Base-by-base conservation (phyloP, 2,329 filamentous ascomycete species). In the Diaporthe humulicola region DNA sequence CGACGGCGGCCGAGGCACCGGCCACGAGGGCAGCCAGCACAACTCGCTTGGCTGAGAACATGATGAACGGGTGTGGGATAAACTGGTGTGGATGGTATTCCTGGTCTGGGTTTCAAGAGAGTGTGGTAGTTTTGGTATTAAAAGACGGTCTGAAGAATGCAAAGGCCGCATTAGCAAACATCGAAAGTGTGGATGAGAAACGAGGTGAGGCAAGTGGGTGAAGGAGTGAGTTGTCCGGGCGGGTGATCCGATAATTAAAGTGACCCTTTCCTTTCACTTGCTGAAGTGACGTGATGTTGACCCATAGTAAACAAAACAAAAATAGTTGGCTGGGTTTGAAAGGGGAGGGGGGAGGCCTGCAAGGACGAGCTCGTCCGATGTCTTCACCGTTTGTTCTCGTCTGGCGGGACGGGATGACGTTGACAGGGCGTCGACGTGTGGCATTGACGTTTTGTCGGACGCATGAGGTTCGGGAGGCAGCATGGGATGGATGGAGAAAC, bases 31-130 rank as follows among this genome's bases (percentile, higher is more conserved):
- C 72, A 50, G 74, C 74, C 69, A 76, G 45, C 30, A 57, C 61
- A 17, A 76, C n/a, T 52, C 60, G 73, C 73, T 74, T 76, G 45
- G 69, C 73, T 28, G 74, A 76, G 48, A 70, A 76, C 74, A 76
- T 76, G 38, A 14, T 70, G 69, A 25, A 7, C 25, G 30, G 48
- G 22, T 50, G 45, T 45, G 15, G 14, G n/a, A 25, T 50, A 14
- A 50, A 25, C 48, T 38, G 36, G 7, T 12, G 9, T 71, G 19
- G 69, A n/a, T 36, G 30, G 45, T 33, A 25, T 38, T 28, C 48
- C 14, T 57, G n/a, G 45, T 42, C 36, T 60, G 57, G 15, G 15
- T 52, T 19, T 45, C n/a, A 66, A 74, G 70, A 25, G 73, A 74
- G 73, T 25, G 73, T 54, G 36, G 54, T 28, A 54, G 42, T 30